Evolutionary conservation across 768 basidiomycete species (phyloP), one percentile per base, ranked within the genome.

Genomic region (Mycena leptocephala): DNA sequence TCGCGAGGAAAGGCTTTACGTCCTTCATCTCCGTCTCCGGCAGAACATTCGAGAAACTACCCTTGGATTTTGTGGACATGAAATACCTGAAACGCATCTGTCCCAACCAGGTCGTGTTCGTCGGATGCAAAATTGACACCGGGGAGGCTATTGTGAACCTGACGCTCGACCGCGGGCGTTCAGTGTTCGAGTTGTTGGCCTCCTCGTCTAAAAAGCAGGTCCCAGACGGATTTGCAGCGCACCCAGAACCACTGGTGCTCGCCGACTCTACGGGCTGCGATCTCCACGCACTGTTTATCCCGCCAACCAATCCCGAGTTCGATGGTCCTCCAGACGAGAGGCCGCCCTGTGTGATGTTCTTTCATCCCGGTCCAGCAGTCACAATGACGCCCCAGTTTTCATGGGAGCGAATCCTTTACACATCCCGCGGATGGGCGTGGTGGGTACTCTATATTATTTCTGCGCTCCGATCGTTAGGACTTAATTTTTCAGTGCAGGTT

Each of bases 391-490:
- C 72, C 1, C 41, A 59, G 14, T 65, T 73, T 24, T 66, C 24
- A 8, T 73, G 72, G 72, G 72, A 73, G 16, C 72, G 72, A 1
- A 56, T 66, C 24, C 64, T 73, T 5, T 73, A 73, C 53, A 73
- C 72, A n/a, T 73, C 72, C 33, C 72, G 72, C 10, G 72, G 72
- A 46, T 73, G 72, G 72, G 72, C 72, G 6, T 73, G 72, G 72
- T 73, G 11, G 2, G 70, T 64, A 3, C 11, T 14, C 26, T 11
- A 32, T 30, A 13, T 13, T 28, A 22, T 3, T 61, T 16, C 37
- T 37, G 9, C 35, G 8, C 16, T 22, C 41, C 26, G 20, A 24
- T 46, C 3, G 5, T 43, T 33, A 20, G 7, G 32, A 8, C 33
- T 63, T 35, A n/a, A n/a, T n/a, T 24, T 18, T 18, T 37, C 22